These are phyloP conservation scores for Babesia sp. DNA, from an alignment of 169 alveolate species.

Conservation along the genomic window DNA sequence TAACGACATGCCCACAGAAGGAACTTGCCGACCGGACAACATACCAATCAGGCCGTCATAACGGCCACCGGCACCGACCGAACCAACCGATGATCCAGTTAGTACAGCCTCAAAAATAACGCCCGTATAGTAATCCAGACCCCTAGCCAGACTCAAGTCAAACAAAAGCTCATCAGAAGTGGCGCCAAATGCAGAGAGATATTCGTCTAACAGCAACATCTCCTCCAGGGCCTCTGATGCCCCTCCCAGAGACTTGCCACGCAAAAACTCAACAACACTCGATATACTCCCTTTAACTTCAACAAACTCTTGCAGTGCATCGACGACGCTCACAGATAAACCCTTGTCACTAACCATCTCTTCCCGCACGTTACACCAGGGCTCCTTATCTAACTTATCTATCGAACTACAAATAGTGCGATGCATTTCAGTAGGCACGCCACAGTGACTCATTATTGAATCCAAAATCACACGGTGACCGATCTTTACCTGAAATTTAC, in stretches of 20 bases:
- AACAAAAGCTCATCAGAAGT: constrained; percentile 63
- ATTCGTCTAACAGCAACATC: constrained; percentile 67
- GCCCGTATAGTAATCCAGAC: constrained; percentile 97
- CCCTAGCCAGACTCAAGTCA: constrained; percentile 94
- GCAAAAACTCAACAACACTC: constrained; percentile 74
- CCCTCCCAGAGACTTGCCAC: constrained; percentile 56
- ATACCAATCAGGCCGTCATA: constrained; percentile 92
- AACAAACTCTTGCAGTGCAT: constrained; percentile 82
- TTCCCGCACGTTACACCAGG: constrained; percentile 89
- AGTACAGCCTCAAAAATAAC: constrained; percentile 93
- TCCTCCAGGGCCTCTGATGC: constrained; percentile 64
- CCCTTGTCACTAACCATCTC: constrained; percentile 92
- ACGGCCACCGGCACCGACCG: constrained; percentile 98
- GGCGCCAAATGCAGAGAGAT: constrained; percentile 55
- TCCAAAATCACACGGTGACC: constrained; percentile 91
- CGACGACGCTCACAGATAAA: constrained; percentile 77
- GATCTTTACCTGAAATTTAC: constrained; percentile 85
- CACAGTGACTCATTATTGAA: constrained; percentile 86
- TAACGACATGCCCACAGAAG: constrained; percentile 94
- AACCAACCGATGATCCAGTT: constrained; percentile 84
- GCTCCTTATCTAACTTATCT: constrained; percentile 95
- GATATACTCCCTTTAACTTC: constrained; percentile 81
- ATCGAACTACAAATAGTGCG: constrained; percentile 91
- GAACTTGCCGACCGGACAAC: constrained; percentile 86
- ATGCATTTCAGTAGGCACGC: constrained; percentile 86